Base-by-base conservation (phyloP, 2,329 filamentous ascomycete genomes). In the Penicillium psychrosexuale region DNA sequence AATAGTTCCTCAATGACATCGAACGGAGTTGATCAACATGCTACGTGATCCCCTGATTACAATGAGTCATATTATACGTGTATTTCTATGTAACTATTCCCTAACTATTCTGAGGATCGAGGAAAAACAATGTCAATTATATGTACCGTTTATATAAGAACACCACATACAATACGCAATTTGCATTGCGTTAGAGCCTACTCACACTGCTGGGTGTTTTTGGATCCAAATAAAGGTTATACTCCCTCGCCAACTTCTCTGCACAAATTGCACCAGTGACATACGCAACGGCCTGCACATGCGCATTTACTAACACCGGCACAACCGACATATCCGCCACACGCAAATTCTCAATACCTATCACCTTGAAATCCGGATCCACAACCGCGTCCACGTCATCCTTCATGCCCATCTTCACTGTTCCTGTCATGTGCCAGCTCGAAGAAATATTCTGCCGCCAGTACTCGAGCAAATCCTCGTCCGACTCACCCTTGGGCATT, bases 371-470 rank as follows among this genome's bases (percentile, higher is more conserved):
- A 13, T 70, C 56, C 0, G 61, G 71, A 62, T 84, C 80, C 3
- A 84, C 80, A 28, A 74, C 79, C 0, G 78, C 78, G 33, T 76
- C 73, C 0, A 55, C 51, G 12, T 80, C 78, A 1, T 66, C 74
- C 0, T 56, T 50, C 58, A 69, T 76, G 0, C 83, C 83, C 83
- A 86, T 86, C 64, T 79, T 80, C 12, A 76, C 76, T 0, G 83
- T 86, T 0, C 81, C 80, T 1, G 74, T 80, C 78, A 78, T 83
- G 64, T 81, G 82, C 80, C 77, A 84, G 57, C 73, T 81, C 1
- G 76, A 80, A 31, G 67, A 73, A 31, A 76, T 72, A 22, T 69
- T 78, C 44, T 77, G 68, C 46, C 68, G 71, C 76, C 76, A 83
- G 61, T 76, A 73, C 15, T 75, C 75, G n/a, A 76, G 60, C 12